These are phyloP conservation scores for Lactuca saligna DNA, from an alignment of 129 eudicot genomes.

Conservation along the genomic window DNA sequence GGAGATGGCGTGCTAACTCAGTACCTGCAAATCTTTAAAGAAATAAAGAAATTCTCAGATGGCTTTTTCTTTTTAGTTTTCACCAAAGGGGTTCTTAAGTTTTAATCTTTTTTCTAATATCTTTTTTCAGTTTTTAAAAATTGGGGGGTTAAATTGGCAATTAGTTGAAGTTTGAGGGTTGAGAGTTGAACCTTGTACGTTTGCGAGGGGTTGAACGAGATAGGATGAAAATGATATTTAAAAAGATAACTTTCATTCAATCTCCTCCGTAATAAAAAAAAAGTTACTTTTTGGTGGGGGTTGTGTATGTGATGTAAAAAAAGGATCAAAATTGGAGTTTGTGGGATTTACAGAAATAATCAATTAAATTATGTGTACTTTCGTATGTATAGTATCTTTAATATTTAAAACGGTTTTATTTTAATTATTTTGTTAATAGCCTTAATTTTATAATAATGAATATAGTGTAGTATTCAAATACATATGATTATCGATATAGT, in stretches of 20 bases:
- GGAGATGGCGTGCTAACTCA: constrained; percentile 23
- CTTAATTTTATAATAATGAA: background rate
- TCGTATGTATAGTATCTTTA: background rate
- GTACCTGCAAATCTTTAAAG: constrained; percentile 14
- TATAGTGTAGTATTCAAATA: too few species aligned
- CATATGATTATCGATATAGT: too few species aligned
- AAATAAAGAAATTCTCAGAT: constrained; percentile 24
- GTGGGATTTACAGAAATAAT: constrained; percentile 19
- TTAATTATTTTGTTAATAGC: background rate
- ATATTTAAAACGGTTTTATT: background rate
- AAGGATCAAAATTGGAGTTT: constrained; percentile 32
- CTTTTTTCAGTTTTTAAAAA: constrained; percentile 12
- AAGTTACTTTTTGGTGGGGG: constrained; percentile 26
- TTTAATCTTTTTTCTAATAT: background rate
- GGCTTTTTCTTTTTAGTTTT: constrained; percentile 20
- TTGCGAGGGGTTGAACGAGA: constrained; percentile 22
- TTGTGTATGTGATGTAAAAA: constrained; percentile 29
- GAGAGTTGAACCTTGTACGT: constrained; percentile 29
- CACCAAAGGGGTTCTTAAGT: constrained; percentile 28
- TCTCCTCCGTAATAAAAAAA: constrained; percentile 30
- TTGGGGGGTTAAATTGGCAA: constrained; percentile 29
- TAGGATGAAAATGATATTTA: constrained; percentile 12
- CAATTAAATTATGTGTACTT: background rate
- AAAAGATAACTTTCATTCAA: constrained; percentile 21
- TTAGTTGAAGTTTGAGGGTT: constrained; percentile 23